phyloP scores from a whole-genome alignment of 176 grass and related monocot species.

The Carex pumila region DNA sequence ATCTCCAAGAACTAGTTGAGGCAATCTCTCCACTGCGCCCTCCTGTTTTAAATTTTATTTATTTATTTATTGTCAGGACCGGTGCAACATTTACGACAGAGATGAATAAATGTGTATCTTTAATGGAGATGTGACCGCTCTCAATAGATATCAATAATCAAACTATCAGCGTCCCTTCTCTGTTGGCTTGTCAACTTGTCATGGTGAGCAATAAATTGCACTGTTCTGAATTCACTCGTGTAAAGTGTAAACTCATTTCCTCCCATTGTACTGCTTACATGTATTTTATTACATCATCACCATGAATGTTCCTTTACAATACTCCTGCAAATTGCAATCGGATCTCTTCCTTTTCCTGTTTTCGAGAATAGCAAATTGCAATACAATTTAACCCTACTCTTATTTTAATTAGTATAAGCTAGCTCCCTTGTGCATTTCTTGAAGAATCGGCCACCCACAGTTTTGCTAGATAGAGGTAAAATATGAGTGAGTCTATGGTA shows the following conservation, averaged over 20 bases:
- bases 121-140: conserved; percentile 12
- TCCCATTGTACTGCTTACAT: not conserved
- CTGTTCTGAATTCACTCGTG: not conserved
- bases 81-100: conserved; percentile 7
- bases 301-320: not conserved
- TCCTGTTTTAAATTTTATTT: not conserved
- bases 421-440: not conserved
- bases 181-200: not conserved
- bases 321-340: not conserved
- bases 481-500: too few species aligned
- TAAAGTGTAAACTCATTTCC: not conserved
- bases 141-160: conserved; percentile 1
- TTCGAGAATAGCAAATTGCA: not conserved
- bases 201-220: not conserved
- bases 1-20: not conserved
- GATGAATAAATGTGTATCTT: conserved; percentile 12
- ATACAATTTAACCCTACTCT: not conserved
- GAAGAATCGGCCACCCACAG: not conserved
- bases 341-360: not conserved
- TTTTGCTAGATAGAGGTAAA: not conserved
- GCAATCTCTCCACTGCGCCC: not conserved
- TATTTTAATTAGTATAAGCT: not conserved
- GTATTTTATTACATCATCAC: not conserved
- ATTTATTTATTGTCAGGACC: not conserved
- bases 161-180: not conserved